phyloP scores from a whole-genome alignment of 805 yeast species.

The Pichia occidentalis region DNA sequence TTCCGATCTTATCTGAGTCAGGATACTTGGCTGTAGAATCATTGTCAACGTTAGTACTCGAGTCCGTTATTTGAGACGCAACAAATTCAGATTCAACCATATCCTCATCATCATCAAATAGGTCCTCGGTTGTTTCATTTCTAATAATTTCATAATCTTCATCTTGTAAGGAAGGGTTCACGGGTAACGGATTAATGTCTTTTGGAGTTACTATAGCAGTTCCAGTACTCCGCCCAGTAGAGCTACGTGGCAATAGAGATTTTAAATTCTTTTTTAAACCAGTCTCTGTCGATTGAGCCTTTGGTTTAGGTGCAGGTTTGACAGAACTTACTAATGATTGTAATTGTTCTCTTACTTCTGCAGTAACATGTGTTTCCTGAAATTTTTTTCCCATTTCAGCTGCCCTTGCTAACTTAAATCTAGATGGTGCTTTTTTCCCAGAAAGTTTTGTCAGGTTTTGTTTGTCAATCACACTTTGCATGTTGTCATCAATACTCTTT shows the following conservation, averaged over 20 bases:
- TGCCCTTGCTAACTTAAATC: constrained; percentile 12
- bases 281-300: background rate
- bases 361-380: constrained; percentile 11
- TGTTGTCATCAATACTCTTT: constrained; percentile 3
- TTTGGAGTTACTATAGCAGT: constrained; percentile 13
- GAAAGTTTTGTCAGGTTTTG: constrained; percentile 4
- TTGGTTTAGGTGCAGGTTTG: no score
- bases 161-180: constrained; percentile 14
- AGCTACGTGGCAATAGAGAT: constrained; percentile 11
- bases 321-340: constrained; percentile 1
- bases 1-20: background rate
- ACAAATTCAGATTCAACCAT: constrained; percentile 8
- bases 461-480: background rate
- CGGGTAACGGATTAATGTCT: constrained; percentile 18
- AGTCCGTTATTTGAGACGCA: background rate
- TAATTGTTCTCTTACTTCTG: constrained; percentile 10
- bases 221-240: background rate
- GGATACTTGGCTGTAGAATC: background rate
- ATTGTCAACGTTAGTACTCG: constrained; percentile 2
- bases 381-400: constrained; percentile 15
- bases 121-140: constrained; percentile 15
- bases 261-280: constrained; percentile 10
- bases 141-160: constrained; percentile 22
- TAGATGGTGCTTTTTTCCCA: constrained; percentile 14
- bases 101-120: constrained; percentile 19